Conservation (phyloP, 2,329 filamentous ascomycete genomes). For the Claviceps sp. region DNA sequence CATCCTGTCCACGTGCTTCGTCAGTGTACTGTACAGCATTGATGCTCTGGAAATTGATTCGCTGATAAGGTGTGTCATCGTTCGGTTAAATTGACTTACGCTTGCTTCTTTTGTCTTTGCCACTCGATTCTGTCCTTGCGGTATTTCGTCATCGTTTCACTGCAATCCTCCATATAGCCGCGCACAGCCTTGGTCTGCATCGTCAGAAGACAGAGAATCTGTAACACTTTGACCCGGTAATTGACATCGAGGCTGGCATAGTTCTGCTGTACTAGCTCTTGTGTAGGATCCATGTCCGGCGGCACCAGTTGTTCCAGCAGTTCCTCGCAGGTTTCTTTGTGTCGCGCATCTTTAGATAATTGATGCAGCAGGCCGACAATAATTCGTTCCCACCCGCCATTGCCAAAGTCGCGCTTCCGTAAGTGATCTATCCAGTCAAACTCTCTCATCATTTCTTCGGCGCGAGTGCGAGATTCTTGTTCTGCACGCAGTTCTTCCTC, state of each 20-base stretch:
- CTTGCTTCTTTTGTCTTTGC: slow-evolving; percentile 62
- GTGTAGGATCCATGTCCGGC: slow-evolving; percentile 57
- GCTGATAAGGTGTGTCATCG: slow-evolving; percentile 3
- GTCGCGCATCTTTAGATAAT: slow-evolving; percentile 60
- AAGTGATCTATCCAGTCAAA: slow-evolving; percentile 81
- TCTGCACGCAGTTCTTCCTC: slow-evolving; percentile 31
- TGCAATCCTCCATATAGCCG: slow-evolving; percentile 82
- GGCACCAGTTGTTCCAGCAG: slow-evolving; percentile 74
- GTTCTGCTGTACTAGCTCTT: slow-evolving; percentile 57
- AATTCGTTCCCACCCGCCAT: slow-evolving; percentile 86
- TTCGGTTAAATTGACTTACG: slow-evolving; percentile 31
- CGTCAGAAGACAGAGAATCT: slow-evolving; percentile 76
- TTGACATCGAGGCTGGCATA: slow-evolving; percentile 75
- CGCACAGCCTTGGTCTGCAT: slow-evolving; percentile 77
- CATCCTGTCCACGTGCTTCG: slow-evolving; percentile 29
- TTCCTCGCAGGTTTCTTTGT: slow-evolving; percentile 61
- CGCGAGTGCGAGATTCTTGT: slow-evolving; percentile 48
- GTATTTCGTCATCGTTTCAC: slow-evolving; percentile 85
- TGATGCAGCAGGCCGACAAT: slow-evolving; percentile 78
- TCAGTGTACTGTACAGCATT: not conserved
- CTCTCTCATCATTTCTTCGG: slow-evolving; percentile 58
- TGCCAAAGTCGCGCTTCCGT: slow-evolving; percentile 67
- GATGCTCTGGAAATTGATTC: not conserved
- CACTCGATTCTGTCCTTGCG: slow-evolving; percentile 92
- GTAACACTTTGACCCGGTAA: slow-evolving; percentile 62